Base-by-base conservation (phyloP, 75 land plant genomes). In the Adiantum capillusveneris region DNA sequence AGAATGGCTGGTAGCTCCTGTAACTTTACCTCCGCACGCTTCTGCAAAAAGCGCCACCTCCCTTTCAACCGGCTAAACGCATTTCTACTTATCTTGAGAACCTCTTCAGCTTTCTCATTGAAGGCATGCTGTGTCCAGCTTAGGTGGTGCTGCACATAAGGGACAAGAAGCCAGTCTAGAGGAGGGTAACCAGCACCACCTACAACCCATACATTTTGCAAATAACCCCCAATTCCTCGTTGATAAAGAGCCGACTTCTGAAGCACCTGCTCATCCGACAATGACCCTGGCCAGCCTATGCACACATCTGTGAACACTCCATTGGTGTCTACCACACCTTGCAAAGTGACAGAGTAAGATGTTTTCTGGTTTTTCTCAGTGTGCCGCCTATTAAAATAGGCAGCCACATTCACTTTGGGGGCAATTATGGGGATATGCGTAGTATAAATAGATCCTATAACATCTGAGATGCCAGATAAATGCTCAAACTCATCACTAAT, bases 381-480 rank as follows among this genome's bases (percentile, higher is more conserved):
- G 49, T 88, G 98, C 60, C 90, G 58, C 71, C 76, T 86, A 65
- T 93, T 93, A 69, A 78, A 88, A 68, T 93, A 93, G 3, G 95
- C 87, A 14, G 90, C 86, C 18, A 88, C 90, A 57, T 84, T 85
- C 31, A 81, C 66, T 70, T 93, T 93, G 24, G 98, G 98, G 19
- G 98, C 98, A 29, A 93, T 93, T 52, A 93, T 88, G 0, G 98
- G 98, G 28, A 93, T 75, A 49, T 93, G 98, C 7, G 98, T 88
- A 9, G 98, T 93, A 54, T 88, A 88, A 80, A 93, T 90, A 7
- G 98, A 70, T 0, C 98, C 98, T 27, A 85, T 82, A 9, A 88
- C 80, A 20, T 81, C 79, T 6, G 87, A 82, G 36, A 93, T 85
- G 27, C 98, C 98, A n/a, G 83, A 88, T 45, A 71, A 24, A 11